Evolutionary conservation across 2,329 filamentous ascomycete species (phyloP), one percentile per base, ranked within the genome.

Genomic region (Trichoderma sp.): DNA sequence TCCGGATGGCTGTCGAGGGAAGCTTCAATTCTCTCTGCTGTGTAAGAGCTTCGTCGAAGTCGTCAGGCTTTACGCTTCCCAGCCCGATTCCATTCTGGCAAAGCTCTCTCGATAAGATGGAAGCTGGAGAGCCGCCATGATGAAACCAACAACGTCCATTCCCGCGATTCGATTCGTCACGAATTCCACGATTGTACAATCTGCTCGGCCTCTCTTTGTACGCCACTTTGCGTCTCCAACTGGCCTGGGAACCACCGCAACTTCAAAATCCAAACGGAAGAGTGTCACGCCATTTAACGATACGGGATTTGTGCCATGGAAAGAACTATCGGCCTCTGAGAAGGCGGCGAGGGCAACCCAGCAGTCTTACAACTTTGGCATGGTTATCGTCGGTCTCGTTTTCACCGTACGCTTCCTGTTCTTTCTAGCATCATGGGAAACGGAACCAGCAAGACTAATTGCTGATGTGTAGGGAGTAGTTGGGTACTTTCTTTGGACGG

Each of bases 341-440:
- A 97, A 97, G 78, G 89, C 89, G 3, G 91, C 90, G 27, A 87
- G 94, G 45, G 92, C 93, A 9, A 94, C 92, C 0, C 94, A 97
- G 79, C 94, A 97, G 79, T 91, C 90, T 17, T 90, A 97, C 82
- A 97, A 98, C 79, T 88, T 97, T 71, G 85, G 90, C 71, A 80
- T 97, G 70, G 88, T 97, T 9, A 72, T 93, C 1, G 83, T 90
- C 8, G 94, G 94, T 29, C 80, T 94, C 12, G 85, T 89, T 37
- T 82, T 94, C 73, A 97, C 94, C 39, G 92, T 93, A 83, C 70
- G 63, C 25, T 58, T 39, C 22, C 2, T 19, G 4, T 9, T 32
- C 17, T 17, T 53, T 12, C 19, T 12, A 13, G 10, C 19, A 13
- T n/a, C 32, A 8, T 54, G 15, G 6, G 17, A 32, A 15, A 19